phyloP scores from a whole-genome alignment of 768 basidiomycete genomes.

The Dictyophora rubrovolvata region DNA sequence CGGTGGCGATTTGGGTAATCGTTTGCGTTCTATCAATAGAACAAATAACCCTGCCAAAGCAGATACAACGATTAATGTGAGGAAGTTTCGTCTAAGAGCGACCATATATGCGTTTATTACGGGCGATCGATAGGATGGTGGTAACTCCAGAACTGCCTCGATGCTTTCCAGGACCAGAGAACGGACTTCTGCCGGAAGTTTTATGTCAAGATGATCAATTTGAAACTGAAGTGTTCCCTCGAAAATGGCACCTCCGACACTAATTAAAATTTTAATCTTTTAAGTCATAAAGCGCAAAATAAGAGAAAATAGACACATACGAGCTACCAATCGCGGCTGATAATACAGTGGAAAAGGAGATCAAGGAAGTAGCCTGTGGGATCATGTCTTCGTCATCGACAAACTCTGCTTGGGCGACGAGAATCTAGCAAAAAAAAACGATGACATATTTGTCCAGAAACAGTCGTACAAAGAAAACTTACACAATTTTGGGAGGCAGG shows the following conservation, averaged over 20 bases:
- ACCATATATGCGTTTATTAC: neutral
- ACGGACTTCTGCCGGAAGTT: neutral
- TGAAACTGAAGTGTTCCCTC: neutral
- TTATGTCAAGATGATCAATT: neutral
- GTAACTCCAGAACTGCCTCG: neutral
- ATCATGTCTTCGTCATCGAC: slow-evolving; percentile 14
- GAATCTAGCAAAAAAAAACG: slow-evolving; percentile 10
- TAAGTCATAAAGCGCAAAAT: too few relatives aligned
- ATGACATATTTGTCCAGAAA: slow-evolving; percentile 16
- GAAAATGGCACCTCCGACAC: neutral
- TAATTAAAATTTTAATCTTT: too few relatives aligned
- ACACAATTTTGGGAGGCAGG: slow-evolving; percentile 22
- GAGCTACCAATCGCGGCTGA: neutral
- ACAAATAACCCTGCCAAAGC: neutral
- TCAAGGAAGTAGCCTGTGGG: slow-evolving; percentile 17
- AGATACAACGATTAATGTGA: neutral
- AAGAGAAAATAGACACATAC: neutral
- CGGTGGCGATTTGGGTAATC: neutral
- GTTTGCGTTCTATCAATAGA: neutral
- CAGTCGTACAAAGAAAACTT: neutral
- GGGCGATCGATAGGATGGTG: neutral
- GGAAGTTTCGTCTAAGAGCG: neutral
- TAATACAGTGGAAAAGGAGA: slow-evolving; percentile 9
- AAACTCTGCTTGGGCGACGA: slow-evolving; percentile 18
- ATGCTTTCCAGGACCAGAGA: neutral